Percentiles rank a stretch among this genome's conserved stretches.
Evolutionary conservation across 83 land plant genomes (phyloP).

Genomic region (Larix sibirica): DNA sequence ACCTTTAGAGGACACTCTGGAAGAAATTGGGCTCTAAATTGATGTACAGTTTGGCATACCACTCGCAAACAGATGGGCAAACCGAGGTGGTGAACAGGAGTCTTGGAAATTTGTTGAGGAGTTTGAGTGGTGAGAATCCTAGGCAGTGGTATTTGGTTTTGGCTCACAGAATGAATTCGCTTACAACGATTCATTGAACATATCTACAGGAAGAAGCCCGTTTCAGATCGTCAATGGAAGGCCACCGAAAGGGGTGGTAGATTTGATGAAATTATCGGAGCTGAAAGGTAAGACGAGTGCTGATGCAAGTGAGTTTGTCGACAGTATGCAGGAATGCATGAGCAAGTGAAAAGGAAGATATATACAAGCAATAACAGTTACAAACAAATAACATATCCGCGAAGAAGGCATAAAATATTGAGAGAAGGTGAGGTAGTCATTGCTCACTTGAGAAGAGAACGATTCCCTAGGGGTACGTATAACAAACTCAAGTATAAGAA

Average conservation of each 20-base stretch:
- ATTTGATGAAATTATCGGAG: not conserved
- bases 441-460: not conserved
- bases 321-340: not conserved
- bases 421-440: too few species aligned
- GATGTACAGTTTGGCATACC: not conserved
- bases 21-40: not conserved
- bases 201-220: not conserved
- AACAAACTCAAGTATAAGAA: not conserved
- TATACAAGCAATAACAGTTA: not conserved
- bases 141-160: not conserved
- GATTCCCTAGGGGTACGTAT: not conserved
- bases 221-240: not conserved
- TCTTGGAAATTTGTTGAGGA: not conserved
- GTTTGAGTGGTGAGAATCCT: not conserved
- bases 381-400: too few species aligned
- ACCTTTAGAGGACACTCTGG: not conserved
- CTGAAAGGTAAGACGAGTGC: not conserved
- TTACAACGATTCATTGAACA: not conserved
- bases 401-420: too few species aligned
- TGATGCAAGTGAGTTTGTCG: not conserved
- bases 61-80: not conserved
- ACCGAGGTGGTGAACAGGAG: not conserved
- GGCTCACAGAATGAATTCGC: not conserved
- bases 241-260: not conserved
- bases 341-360: not conserved